Conservation (phyloP, 257 asterid genomes). For the Lycium barbarum region DNA sequence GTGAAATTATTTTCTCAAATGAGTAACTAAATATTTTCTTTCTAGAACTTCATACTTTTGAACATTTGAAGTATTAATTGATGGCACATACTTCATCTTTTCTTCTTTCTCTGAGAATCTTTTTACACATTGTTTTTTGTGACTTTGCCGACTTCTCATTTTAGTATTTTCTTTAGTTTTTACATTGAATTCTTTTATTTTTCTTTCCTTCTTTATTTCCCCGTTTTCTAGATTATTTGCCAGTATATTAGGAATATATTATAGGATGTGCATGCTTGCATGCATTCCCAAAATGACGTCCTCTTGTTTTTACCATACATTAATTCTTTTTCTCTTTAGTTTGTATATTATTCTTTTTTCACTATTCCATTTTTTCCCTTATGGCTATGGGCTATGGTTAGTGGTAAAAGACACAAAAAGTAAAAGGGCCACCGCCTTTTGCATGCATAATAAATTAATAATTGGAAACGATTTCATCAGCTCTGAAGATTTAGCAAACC, state of each 20-base stretch:
- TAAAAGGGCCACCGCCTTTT: slow-evolving; percentile 6
- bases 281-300: not conserved
- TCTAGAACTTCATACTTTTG: not conserved
- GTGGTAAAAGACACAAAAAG: not conserved
- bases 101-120: not conserved
- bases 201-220: not conserved
- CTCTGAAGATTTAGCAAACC: slow-evolving; percentile 19
- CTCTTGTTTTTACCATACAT: not conserved
- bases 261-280: not conserved
- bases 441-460: not conserved
- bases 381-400: not conserved
- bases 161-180: not conserved
- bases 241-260: not conserved
- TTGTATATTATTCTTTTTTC: not conserved
- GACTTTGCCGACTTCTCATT: not conserved
- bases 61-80: too few relatives aligned
- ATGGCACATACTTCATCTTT: not conserved
- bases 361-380: too few relatives aligned
- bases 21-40: not conserved
- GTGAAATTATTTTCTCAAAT: not conserved
- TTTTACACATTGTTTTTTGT: not conserved
- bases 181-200: not conserved
- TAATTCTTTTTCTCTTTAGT: not conserved
- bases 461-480: not conserved
- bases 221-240: not conserved